phyloP scores from a whole-genome alignment of 805 yeast species.

The Yarrowia keelungensis region DNA sequence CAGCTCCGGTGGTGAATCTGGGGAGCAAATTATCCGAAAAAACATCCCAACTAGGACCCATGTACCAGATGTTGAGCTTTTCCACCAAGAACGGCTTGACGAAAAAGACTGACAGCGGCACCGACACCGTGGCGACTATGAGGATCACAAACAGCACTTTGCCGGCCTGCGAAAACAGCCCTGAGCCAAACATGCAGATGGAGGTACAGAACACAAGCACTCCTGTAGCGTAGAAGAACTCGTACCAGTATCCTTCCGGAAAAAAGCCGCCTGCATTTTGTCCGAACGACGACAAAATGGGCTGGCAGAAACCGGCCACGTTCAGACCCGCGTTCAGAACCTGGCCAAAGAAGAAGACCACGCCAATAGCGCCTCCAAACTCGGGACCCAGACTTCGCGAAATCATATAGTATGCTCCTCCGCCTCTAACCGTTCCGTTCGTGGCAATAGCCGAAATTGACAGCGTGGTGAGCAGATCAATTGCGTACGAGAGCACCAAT shows the following conservation, averaged over 20 bases:
- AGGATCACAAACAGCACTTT: slow-evolving; percentile 43
- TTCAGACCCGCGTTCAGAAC: slow-evolving; percentile 86
- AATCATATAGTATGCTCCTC: slow-evolving; percentile 98
- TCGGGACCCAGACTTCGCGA: slow-evolving; percentile 96
- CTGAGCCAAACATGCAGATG: slow-evolving; percentile 44
- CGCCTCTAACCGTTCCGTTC: slow-evolving; percentile 96
- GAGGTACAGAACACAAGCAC: slow-evolving; percentile 50
- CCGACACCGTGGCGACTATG: slow-evolving; percentile 42
- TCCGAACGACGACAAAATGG: slow-evolving; percentile 82
- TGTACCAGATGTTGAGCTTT: slow-evolving; percentile 54
- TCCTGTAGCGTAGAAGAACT: slow-evolving; percentile 71
- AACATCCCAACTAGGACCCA: slow-evolving; percentile 78
- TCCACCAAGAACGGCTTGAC: slow-evolving; percentile 61
- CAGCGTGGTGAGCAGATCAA: slow-evolving; percentile 83
- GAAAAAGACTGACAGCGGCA: slow-evolving; percentile 78
- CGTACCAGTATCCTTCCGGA: slow-evolving; percentile 75
- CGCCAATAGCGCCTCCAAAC: slow-evolving; percentile 97
- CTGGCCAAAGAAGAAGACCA: slow-evolving; percentile 94
- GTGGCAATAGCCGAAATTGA: slow-evolving; percentile 96
- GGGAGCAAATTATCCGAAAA: slow-evolving; percentile 74
- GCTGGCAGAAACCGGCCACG: slow-evolving; percentile 95
- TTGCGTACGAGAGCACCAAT: slow-evolving; percentile 73
- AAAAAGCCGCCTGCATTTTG: slow-evolving; percentile 63
- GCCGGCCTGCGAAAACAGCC: slow-evolving; percentile 43
- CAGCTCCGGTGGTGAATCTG: slow-evolving; percentile 85